A percentile compares a stretch with the other conserved stretches of the same genome.
phyloP scores from a whole-genome alignment of 225 moss, liverwort and hornwort genomes.

The Thuidium tamariscinum region DNA sequence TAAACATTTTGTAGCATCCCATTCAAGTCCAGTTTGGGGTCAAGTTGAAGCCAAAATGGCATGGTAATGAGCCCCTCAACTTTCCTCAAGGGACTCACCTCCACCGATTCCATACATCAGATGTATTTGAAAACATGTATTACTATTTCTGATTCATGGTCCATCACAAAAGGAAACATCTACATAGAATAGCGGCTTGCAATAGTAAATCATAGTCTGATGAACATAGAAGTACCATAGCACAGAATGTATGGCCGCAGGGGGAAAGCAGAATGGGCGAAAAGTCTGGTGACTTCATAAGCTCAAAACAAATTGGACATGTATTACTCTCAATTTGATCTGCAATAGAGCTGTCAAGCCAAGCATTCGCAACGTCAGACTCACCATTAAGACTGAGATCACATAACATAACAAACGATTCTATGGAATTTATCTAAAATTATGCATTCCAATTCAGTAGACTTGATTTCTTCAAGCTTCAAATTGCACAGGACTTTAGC shows the following conservation, averaged over 20 bases:
- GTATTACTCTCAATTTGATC: conserved; percentile 77
- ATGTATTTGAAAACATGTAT: not conserved
- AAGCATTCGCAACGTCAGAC: not conserved
- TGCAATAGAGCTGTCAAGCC: conserved; percentile 48
- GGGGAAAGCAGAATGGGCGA: conserved; percentile 67
- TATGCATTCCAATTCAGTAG: not conserved
- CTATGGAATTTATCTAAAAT: not conserved
- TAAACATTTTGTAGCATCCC: not conserved
- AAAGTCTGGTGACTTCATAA: conserved; percentile 64
- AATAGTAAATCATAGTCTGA: not conserved
- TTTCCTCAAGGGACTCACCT: not conserved
- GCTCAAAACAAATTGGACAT: conserved; percentile 78
- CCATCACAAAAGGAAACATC: not conserved
- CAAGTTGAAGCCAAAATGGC: not conserved
- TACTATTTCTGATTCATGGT: not conserved
- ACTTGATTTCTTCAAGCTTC: not conserved
- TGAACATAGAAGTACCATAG: conserved; percentile 22
- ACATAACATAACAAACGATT: not conserved
- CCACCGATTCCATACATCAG: not conserved
- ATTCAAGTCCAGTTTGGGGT: not conserved
- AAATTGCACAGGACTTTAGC: not conserved
- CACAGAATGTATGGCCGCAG: conserved; percentile 74
- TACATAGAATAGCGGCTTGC: not conserved
- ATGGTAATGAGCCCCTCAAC: not conserved
- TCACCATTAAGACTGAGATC: not conserved